phyloP scores from a whole-genome alignment of 2,329 filamentous ascomycete species.

The Pezicula radicicola region DNA sequence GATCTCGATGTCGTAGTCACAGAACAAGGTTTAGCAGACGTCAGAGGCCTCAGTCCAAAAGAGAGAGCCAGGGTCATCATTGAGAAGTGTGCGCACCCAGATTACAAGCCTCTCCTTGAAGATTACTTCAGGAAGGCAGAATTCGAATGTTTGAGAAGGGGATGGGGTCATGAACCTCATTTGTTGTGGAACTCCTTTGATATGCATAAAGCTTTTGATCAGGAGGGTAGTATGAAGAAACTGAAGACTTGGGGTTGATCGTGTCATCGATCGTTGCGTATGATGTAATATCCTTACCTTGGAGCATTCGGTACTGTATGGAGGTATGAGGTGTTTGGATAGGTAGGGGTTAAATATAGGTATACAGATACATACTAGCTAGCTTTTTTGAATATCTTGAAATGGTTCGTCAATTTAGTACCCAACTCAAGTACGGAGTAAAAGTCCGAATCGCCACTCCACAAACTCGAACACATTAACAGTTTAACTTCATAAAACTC shows the following conservation, averaged over 20 bases:
- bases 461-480: no score
- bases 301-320: no score
- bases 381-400: no score
- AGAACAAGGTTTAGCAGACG: conserved; percentile 74
- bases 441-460: no score
- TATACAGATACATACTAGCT: no score
- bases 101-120: conserved; percentile 77
- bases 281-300: no score
- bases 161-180: conserved; percentile 88
- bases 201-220: conserved; percentile 79
- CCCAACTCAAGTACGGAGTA: no score
- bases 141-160: conserved; percentile 80
- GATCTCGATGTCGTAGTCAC: conserved; percentile 88
- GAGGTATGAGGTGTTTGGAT: no score
- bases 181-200: conserved; percentile 83
- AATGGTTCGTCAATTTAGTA: no score
- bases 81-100: conserved; percentile 79
- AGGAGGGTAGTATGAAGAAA: conserved; percentile 76
- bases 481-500: no score
- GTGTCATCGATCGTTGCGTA: no score
- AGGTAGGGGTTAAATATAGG: no score
- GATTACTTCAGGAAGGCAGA: conserved; percentile 86
- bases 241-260: conserved; percentile 28
- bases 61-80: conserved; percentile 85
- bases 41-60: conserved; percentile 74